Evolutionary conservation across 2,329 filamentous ascomycete genomes (phyloP), one percentile per base, ranked within the genome.

Genomic region (Zopfia rhizophila): DNA sequence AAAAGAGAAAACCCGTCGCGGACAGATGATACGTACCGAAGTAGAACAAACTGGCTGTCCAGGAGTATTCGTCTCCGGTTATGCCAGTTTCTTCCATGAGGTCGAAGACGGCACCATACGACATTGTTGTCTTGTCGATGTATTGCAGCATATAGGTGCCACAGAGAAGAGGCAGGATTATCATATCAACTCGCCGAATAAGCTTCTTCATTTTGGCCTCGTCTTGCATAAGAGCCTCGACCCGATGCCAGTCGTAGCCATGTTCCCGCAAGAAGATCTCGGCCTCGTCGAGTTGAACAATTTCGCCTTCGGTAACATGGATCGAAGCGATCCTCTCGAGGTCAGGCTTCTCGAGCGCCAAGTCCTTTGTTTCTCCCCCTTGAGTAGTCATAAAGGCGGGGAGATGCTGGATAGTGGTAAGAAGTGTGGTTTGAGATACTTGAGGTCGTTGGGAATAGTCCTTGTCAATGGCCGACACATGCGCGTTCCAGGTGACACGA

Each of bases 31-130:
- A n/a, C 38, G 29, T 31, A 47, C 72, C 80, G n/a, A 83, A 72
- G 48, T 82, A 83, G 58, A 83, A 83, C 4, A 83, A 77, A 16
- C 74, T 78, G 1, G 78, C 77, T n/a, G 82, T 72, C 79, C 80
- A 82, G 33, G 73, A 74, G 49, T 83, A 84, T 38, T 82, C 66
- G 1, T 69, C 67, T 11, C 69, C 61, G 1, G 65, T 74, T 54
- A 82, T 81, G 13, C 73, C 66, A 0, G 80, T 81, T 16, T 75
- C 74, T 10, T 67, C 63, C 48, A 82, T 78, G 0, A 84, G 68
- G 35, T 83, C 82, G 48, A 83, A 83, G 0, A 84, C 78, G 2
- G 81, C 80, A 0, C 77, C 75, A 57, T 83, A 83, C 0, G 75
- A 74, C 4, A 83, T 66, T 0, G 80, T 77, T 49, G 79, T 75